Percentiles rank a stretch among this genome's conserved stretches.
phyloP scores from a whole-genome alignment of 2,329 filamentous ascomycete genomes.

The Cladophialophora carrionii region DNA sequence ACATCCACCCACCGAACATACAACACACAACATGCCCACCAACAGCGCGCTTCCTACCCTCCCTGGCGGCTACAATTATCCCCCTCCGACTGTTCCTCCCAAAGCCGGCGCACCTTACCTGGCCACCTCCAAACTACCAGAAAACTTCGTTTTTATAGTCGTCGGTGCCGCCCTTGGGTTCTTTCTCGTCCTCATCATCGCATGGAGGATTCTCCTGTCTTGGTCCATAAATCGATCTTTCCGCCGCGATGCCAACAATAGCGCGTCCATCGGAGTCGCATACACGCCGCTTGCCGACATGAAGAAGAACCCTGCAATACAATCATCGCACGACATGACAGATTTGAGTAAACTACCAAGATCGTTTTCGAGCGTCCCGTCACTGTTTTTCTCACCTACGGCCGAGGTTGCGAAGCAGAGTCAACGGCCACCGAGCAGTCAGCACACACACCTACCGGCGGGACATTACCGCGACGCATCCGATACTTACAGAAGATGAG shows the following conservation, averaged over 20 bases:
- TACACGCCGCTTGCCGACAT: constrained; percentile 61
- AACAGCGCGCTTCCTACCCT: constrained; percentile 55
- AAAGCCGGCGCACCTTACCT: constrained; percentile 87
- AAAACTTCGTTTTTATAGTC: constrained; percentile 94
- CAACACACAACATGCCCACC: constrained; percentile 27
- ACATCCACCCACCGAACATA: constrained; percentile 1
- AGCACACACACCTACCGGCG: constrained; percentile 36
- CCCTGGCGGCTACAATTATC: constrained; percentile 64
- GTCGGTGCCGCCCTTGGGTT: constrained; percentile 87
- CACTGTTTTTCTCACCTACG: constrained; percentile 94
- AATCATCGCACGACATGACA: constrained; percentile 43
- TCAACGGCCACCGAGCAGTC: constrained; percentile 32
- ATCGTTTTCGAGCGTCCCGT: constrained; percentile 45
- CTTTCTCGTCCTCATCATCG: constrained; percentile 76
- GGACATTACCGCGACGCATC: constrained; percentile 38
- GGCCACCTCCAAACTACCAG: constrained; percentile 80
- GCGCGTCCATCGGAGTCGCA: constrained; percentile 69
- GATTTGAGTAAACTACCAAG: constrained; percentile 36
- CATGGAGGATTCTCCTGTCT: constrained; percentile 85
- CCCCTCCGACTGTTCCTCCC: constrained; percentile 76
- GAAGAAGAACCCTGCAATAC: constrained; percentile 41
- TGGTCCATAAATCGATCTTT: constrained; percentile 92
- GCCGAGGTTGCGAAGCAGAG: constrained; percentile 51
- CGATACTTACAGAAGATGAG: constrained; percentile 26
- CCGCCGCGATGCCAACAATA: constrained; percentile 71